Base-by-base conservation (phyloP, 2,329 filamentous ascomycete genomes). In the Didymosphaeria variabile region DNA sequence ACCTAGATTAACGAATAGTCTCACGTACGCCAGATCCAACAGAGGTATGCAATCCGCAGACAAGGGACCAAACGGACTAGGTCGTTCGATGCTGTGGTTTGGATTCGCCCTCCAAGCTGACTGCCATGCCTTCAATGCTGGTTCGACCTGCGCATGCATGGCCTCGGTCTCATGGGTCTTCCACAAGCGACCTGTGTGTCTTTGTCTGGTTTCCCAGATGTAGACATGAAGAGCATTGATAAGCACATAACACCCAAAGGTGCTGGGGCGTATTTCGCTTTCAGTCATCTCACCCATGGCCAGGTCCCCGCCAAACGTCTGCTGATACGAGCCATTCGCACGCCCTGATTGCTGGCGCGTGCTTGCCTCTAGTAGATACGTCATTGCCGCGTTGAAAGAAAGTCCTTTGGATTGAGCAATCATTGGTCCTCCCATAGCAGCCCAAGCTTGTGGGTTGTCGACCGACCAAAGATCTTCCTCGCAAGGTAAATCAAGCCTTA, bases 161-260 rank as follows among this genome's bases (percentile, higher is more conserved):
- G 93, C 93, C 68, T 98, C 94, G 0, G 93, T 97, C 78, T 98
- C 94, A 66, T 94, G 90, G 36, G 90, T 88, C 1, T 93, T 97
- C 94, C 94, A 97, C 52, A 93, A 85, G 64, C 93, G 90, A 69
- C 91, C 93, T 69, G 94, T 90, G 69, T 97, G 94, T 55, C 93
- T 86, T 78, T 97, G 94, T 26, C 94, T 87, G 0, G 94, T 97
- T 79, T 98, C 94, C 95, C 95, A 98, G 47, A 98, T 97, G 78
- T 97, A 97, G 70, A 97, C 97, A 80, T 98, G 95, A 26, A 98
- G 84, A 3, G 95, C 94, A 74, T 97, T 94, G 75, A 98, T 97
- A 64, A 99, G 81, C 6, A 97, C 86, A 32, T 97, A 84, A 75
- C 93, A 97, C 9, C 94, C 95, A 76, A 97, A 97, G 0, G 93